Conservation (phyloP, 331 rosid species). For the Prunus yedoensis region DNA sequence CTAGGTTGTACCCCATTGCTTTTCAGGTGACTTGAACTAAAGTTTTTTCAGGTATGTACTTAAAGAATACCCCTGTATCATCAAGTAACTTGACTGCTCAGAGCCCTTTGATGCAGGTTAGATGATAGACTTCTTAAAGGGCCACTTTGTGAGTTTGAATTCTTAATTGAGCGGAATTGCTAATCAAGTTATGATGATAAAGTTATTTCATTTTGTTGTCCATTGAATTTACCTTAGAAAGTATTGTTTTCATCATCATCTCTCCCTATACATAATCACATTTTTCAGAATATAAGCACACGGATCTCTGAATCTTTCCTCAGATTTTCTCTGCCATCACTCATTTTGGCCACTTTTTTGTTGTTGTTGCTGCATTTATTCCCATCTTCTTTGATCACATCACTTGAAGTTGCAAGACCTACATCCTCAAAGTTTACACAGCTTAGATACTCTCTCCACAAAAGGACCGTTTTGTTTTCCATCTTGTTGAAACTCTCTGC, state of each 20-base stretch:
- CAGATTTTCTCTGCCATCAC: no score
- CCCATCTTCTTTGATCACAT: no score
- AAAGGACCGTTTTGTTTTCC: no score
- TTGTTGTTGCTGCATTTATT: no score
- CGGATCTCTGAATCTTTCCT: neutral
- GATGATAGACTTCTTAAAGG: slow-evolving; percentile 26
- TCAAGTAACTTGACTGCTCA: slow-evolving; percentile 66
- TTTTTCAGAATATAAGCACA: neutral
- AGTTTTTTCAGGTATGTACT: slow-evolving; percentile 55
- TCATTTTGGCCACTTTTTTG: no score
- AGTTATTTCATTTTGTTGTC: neutral
- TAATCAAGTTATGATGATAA: neutral
- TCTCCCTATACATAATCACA: neutral
- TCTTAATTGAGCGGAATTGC: neutral
- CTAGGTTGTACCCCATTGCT: neutral
- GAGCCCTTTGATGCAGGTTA: slow-evolving; percentile 70
- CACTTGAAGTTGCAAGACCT: no score
- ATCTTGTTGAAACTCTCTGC: no score
- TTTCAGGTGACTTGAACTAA: slow-evolving; percentile 5
- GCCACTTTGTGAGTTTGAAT: neutral
- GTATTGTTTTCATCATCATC: neutral
- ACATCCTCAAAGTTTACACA: no score
- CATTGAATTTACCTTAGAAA: neutral
- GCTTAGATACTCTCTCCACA: no score
- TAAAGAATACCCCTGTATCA: slow-evolving; percentile 55